Evolutionary conservation across 495 filamentous ascomycete species (phyloP).

Genomic region (Xylaria nigripes): DNA sequence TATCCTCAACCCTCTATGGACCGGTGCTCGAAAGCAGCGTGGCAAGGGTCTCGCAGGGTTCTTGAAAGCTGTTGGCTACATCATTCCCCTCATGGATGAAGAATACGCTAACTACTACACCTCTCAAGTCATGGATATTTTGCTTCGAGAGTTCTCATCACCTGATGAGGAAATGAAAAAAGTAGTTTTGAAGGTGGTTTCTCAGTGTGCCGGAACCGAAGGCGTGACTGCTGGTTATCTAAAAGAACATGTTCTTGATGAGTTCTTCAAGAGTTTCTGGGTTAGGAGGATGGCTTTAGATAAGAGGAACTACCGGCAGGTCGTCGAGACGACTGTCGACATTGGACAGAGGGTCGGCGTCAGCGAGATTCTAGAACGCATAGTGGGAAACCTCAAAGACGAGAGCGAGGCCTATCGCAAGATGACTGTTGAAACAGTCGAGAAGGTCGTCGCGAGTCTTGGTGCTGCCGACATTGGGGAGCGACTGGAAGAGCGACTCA

Average conservation of each 20-base stretch:
- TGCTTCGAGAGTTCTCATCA: slow-evolving; percentile 89
- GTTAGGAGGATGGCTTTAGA: slow-evolving; percentile 93
- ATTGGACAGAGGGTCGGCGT: slow-evolving; percentile 94
- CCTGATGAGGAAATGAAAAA: slow-evolving; percentile 99
- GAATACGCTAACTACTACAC: slow-evolving; percentile 99
- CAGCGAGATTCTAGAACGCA: slow-evolving; percentile 86
- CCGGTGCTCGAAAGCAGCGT: slow-evolving; percentile 87
- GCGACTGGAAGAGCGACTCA: slow-evolving; percentile 81
- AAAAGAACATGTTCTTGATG: slow-evolving; percentile 86
- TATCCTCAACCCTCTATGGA: slow-evolving; percentile 96
- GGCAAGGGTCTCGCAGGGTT: slow-evolving; percentile 95
- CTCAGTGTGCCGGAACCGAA: slow-evolving; percentile 90
- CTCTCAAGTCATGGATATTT: slow-evolving; percentile 96
- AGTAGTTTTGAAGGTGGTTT: slow-evolving; percentile 93
- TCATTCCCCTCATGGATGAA: slow-evolving; percentile 98
- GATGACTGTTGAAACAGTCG: slow-evolving; percentile 97
- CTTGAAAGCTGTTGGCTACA: slow-evolving; percentile 94
- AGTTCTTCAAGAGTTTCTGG: slow-evolving; percentile 99
- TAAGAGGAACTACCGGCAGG: slow-evolving; percentile 92
- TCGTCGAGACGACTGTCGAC: slow-evolving; percentile 97
- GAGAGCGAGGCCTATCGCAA: slow-evolving; percentile 97
- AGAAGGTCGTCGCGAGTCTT: slow-evolving; percentile 87
- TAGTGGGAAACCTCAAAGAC: slow-evolving; percentile 93
- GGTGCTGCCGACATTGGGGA: slow-evolving; percentile 92
- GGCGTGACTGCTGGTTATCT: slow-evolving; percentile 92